phyloP scores from a whole-genome alignment of 352 stramenopile species.

The Pythium guiyangense region DNA sequence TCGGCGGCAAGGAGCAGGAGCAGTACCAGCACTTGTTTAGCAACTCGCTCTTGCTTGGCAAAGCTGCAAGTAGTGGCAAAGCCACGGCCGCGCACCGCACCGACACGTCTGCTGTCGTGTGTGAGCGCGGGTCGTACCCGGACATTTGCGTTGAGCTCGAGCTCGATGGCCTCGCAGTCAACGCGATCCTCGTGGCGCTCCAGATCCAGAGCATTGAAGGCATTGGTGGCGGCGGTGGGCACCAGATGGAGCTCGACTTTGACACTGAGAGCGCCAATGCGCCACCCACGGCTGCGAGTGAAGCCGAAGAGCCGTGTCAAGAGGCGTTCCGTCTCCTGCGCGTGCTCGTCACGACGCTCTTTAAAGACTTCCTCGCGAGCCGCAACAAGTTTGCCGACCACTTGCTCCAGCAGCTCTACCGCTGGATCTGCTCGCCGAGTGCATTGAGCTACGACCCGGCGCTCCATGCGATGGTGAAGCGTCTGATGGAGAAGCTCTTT shows the following conservation, averaged over 20 bases:
- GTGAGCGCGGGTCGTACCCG: constrained; percentile 89
- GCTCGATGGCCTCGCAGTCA: constrained; percentile 69
- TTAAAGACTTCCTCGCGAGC: constrained; percentile 90
- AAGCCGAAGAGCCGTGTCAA: constrained; percentile 89
- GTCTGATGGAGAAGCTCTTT: constrained; percentile 95
- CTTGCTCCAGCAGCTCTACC: constrained; percentile 95
- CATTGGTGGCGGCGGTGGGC: constrained; percentile 28
- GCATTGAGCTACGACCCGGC: constrained; percentile 92
- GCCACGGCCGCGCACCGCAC: constrained; percentile 19
- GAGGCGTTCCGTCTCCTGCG: constrained; percentile 91
- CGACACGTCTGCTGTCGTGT: constrained; percentile 73
- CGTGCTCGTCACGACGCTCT: constrained; percentile 89
- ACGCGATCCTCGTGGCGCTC: constrained; percentile 64
- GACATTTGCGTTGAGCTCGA: constrained; percentile 73
- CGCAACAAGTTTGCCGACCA: constrained; percentile 93
- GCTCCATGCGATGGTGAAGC: constrained; percentile 92
- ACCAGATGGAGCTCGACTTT: constrained; percentile 71
- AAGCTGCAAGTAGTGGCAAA: constrained; percentile 9
- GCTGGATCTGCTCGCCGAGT: constrained; percentile 90
- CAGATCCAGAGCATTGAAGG: constrained; percentile 77
- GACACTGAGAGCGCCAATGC: constrained; percentile 25
- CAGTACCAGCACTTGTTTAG: constrained; percentile 74
- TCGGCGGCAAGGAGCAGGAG: constrained; percentile 85
- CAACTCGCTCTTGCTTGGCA: constrained; percentile 29
- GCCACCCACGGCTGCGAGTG: constrained; percentile 23